A percentile compares a stretch with the other conserved stretches of the same genome.
Conservation (phyloP, 345 rosid genomes). For the Streptanthus diversifolius region DNA sequence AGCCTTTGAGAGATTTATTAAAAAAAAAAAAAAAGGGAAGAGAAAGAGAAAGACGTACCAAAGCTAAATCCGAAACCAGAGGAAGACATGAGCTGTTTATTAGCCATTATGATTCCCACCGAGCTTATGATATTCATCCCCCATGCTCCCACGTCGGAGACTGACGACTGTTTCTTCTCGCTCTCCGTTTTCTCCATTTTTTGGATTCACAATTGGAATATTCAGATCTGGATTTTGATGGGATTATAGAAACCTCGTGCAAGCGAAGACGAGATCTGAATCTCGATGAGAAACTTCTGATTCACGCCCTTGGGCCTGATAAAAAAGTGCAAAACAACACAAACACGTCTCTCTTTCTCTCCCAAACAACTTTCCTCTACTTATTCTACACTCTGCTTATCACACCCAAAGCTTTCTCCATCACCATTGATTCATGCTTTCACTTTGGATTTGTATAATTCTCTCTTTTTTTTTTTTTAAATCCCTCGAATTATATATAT, state of each 20-base stretch:
- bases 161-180: constrained; percentile 62
- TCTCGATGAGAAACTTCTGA: neutral
- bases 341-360: constrained; percentile 9
- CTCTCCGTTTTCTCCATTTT: constrained; percentile 39
- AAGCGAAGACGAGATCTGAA: constrained; percentile 34
- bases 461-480: too few relatives aligned
- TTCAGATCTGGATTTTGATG: constrained; percentile 10
- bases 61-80: constrained; percentile 75
- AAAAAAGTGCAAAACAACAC: neutral
- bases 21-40: neutral
- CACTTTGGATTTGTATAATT: neutral
- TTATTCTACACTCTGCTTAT: neutral
- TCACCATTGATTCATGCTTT: constrained; percentile 9
- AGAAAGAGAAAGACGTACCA: constrained; percentile 41
- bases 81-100: constrained; percentile 92
- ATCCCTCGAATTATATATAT: neutral
- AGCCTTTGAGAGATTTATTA: neutral
- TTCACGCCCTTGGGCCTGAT: too few relatives aligned
- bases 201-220: too few relatives aligned
- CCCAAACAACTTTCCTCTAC: neutral
- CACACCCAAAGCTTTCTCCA: neutral
- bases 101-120: constrained; percentile 93
- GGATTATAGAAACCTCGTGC: neutral
- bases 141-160: constrained; percentile 94
- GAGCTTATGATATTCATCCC: constrained; percentile 89